phyloP scores from a whole-genome alignment of 768 basidiomycete genomes.

The Lactifluus echinatus region DNA sequence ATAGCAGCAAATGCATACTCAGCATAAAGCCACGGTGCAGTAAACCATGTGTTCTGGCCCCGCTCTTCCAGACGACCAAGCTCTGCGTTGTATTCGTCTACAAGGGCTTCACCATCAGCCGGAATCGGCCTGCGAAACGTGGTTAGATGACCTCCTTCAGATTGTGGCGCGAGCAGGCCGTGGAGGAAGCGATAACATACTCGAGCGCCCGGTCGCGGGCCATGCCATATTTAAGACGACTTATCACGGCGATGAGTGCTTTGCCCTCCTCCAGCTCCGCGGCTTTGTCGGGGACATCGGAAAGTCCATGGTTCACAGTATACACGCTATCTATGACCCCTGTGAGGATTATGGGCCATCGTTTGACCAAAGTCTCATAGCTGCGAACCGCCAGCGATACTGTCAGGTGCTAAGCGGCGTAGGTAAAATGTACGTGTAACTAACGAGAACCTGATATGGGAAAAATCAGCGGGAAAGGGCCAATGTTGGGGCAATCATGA shows the following conservation, averaged over 20 bases:
- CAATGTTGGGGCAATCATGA: conserved; percentile 12
- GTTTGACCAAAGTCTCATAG: conserved; percentile 67
- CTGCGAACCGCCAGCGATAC: conserved; percentile 38
- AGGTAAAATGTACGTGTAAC: conserved; percentile 21
- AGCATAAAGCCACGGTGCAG: conserved; percentile 90
- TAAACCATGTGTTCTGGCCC: conserved; percentile 73
- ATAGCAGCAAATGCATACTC: conserved; percentile 49
- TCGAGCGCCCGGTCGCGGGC: conserved; percentile 59
- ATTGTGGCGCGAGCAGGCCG: background rate
- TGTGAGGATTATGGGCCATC: conserved; percentile 84
- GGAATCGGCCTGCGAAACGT: conserved; percentile 47
- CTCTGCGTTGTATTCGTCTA: conserved; percentile 70
- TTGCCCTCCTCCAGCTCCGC: conserved; percentile 66
- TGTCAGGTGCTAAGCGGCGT: background rate
- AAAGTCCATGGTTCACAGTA: conserved; percentile 55
- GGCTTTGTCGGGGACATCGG: conserved; percentile 29
- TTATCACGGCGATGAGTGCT: conserved; percentile 60
- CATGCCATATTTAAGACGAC: conserved; percentile 85
- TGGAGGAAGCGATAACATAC: conserved; percentile 33
- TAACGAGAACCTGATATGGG: conserved; percentile 47
- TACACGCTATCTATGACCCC: conserved; percentile 69
- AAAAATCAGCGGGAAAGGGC: background rate
- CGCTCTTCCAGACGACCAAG: conserved; percentile 42
- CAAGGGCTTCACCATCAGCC: conserved; percentile 66
- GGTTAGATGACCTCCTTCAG: conserved; percentile 1